Evolutionary conservation across 164 flowering plant species (phyloP).

Genomic region (Macadamia tetraphylla): DNA sequence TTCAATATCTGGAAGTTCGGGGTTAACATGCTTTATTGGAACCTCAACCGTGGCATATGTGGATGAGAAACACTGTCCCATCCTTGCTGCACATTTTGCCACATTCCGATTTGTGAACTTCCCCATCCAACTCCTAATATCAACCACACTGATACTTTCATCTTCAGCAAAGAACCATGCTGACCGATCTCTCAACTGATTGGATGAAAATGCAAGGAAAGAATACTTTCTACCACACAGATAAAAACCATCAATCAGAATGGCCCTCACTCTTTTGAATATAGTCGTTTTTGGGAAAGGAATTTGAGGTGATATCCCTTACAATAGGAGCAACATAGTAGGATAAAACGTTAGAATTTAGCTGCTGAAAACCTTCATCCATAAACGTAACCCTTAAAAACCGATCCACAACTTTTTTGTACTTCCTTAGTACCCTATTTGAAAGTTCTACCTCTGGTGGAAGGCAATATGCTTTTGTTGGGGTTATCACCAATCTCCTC

Average conservation of each 20-base stretch:
- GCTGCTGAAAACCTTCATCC: slow-evolving; percentile 83
- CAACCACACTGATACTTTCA: slow-evolving; percentile 20
- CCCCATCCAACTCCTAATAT: slow-evolving; percentile 79
- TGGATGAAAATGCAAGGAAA: slow-evolving; percentile 86
- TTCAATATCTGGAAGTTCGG: slow-evolving; percentile 51
- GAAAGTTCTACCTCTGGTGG: slow-evolving; percentile 92
- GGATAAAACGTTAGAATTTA: slow-evolving; percentile 44
- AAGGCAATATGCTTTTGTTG: slow-evolving; percentile 83
- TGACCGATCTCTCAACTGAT: slow-evolving; percentile 84
- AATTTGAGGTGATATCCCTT: slow-evolving; percentile 40
- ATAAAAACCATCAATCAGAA: slow-evolving; percentile 56
- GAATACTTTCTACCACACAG: slow-evolving; percentile 77
- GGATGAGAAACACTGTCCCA: slow-evolving; percentile 96
- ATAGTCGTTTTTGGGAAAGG: slow-evolving; percentile 45
- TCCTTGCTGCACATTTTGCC: slow-evolving; percentile 93
- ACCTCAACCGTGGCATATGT: slow-evolving; percentile 90
- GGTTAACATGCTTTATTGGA: slow-evolving; percentile 42
- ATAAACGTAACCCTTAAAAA: slow-evolving; percentile 89
- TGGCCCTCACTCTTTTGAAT: slow-evolving; percentile 52
- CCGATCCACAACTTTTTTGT: slow-evolving; percentile 55
- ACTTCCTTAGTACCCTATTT: slow-evolving; percentile 78
- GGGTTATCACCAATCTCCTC: slow-evolving; percentile 80
- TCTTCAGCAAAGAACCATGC: slow-evolving; percentile 96
- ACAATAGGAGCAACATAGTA: slow-evolving; percentile 64
- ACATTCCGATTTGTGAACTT: slow-evolving; percentile 49